A percentile compares a stretch with the other conserved stretches of the same genome.
Evolutionary conservation across 306 rosid species (phyloP).

Genomic region (Casuarina equisetifolia): DNA sequence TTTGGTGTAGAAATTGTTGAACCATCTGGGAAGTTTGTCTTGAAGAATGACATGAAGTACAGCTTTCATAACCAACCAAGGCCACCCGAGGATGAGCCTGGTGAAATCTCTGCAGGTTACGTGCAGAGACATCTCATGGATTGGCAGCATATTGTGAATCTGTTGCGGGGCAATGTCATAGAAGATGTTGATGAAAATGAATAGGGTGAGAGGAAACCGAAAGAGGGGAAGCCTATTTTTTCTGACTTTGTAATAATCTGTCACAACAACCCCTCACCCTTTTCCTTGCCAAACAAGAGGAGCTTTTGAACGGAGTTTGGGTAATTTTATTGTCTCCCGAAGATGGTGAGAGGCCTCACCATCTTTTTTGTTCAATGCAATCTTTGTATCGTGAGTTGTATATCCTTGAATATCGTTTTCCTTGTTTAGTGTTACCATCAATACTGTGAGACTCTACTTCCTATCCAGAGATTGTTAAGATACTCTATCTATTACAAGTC

Average conservation of each 20-base stretch:
- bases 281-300: not conserved
- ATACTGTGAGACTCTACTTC: no score
- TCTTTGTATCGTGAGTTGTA: not conserved
- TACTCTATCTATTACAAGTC: no score
- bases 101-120: slow-evolving; percentile 3
- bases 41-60: slow-evolving; percentile 47
- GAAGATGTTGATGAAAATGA: slow-evolving; percentile 26
- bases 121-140: slow-evolving; percentile 28
- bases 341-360: not conserved
- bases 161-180: slow-evolving; percentile 37
- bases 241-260: slow-evolving; percentile 17
- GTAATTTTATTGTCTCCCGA: not conserved
- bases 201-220: slow-evolving; percentile 57
- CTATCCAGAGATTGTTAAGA: no score
- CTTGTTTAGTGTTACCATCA: not conserved
- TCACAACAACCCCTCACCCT: not conserved
- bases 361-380: not conserved
- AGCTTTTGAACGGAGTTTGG: not conserved
- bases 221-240: slow-evolving; percentile 42
- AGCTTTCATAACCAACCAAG: slow-evolving; percentile 15
- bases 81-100: slow-evolving; percentile 30
- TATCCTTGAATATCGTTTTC: not conserved
- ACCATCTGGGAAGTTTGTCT: slow-evolving; percentile 53
- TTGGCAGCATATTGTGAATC: slow-evolving; percentile 35
- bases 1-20: slow-evolving; percentile 53